A percentile compares a stretch with the other conserved stretches of the same genome.
Conservation (phyloP, 495 filamentous ascomycete genomes). For the Parachaetomium inaequale region DNA sequence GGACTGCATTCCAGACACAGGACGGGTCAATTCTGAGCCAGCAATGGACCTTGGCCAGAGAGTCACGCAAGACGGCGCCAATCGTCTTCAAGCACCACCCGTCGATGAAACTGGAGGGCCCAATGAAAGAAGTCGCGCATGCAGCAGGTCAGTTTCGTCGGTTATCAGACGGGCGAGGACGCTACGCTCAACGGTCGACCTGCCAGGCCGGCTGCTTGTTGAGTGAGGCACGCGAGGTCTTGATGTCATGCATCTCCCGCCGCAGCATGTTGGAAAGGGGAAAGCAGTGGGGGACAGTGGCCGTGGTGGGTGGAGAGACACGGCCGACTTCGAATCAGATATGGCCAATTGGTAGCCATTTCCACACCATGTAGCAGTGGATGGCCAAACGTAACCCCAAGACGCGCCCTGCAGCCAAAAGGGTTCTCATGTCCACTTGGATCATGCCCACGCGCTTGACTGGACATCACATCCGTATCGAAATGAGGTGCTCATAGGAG, state of each 20-base stretch:
- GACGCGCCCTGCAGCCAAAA: too few relatives aligned
- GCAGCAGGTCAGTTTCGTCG: neutral
- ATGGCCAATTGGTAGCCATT: slow-evolving; percentile 18
- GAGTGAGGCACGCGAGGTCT: neutral
- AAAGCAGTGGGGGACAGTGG: neutral
- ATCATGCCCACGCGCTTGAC: too few relatives aligned
- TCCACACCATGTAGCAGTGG: neutral
- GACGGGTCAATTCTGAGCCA: slow-evolving; percentile 3
- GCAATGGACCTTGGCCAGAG: neutral
- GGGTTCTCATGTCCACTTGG: too few relatives aligned
- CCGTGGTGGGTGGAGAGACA: neutral
- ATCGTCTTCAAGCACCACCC: neutral
- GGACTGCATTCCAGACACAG: neutral
- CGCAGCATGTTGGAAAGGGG: slow-evolving; percentile 9
- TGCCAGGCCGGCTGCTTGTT: too few relatives aligned
- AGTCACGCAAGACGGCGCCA: neutral
- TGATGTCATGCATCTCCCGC: slow-evolving; percentile 18
- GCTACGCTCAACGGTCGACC: neutral
- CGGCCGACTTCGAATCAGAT: slow-evolving; percentile 16
- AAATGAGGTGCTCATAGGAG: too few relatives aligned
- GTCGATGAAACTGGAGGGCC: neutral
- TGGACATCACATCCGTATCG: too few relatives aligned
- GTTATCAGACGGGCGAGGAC: neutral
- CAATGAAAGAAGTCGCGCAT: slow-evolving; percentile 18
- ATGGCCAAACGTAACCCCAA: neutral